Percentiles rank a stretch among this genome's conserved stretches.
Evolutionary conservation across 441 rosid genomes (phyloP).

Genomic region (Pelargonium fulgidum): DNA sequence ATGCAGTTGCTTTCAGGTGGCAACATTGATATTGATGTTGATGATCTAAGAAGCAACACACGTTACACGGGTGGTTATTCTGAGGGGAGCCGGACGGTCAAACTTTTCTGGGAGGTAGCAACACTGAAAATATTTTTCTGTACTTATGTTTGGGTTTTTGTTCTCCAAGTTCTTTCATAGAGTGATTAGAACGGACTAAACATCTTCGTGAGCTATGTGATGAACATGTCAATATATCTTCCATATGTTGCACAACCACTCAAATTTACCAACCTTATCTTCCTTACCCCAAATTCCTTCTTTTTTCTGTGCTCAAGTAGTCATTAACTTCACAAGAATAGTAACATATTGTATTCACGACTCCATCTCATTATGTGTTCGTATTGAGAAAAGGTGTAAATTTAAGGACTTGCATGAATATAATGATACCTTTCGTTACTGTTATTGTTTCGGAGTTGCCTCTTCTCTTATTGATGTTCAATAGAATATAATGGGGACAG

Average conservation of each 20-base stretch:
- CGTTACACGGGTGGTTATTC: conserved; percentile 91
- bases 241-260: not conserved
- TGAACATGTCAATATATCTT: not conserved
- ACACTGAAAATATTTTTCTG: conserved; percentile 16
- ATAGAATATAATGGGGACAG: not conserved
- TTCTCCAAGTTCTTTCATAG: not conserved
- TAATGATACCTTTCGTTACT: not conserved
- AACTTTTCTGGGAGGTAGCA: conserved; percentile 94
- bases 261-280: not conserved
- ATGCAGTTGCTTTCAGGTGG: conserved; percentile 97
- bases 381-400: not conserved
- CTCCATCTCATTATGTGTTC: not conserved
- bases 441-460: not conserved
- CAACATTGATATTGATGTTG: conserved; percentile 82
- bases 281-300: not conserved
- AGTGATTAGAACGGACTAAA: conserved; percentile 5
- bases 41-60: conserved; percentile 75
- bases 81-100: conserved; percentile 81
- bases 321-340: not conserved
- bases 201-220: conserved; percentile 2
- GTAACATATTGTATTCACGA: not conserved
- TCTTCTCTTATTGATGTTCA: not conserved
- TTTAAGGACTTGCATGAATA: not conserved
- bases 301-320: not conserved
- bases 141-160: conserved; percentile 6